phyloP scores from a whole-genome alignment of 371 early-diverging fungal species.

The Lichtheimia ramosa region DNA sequence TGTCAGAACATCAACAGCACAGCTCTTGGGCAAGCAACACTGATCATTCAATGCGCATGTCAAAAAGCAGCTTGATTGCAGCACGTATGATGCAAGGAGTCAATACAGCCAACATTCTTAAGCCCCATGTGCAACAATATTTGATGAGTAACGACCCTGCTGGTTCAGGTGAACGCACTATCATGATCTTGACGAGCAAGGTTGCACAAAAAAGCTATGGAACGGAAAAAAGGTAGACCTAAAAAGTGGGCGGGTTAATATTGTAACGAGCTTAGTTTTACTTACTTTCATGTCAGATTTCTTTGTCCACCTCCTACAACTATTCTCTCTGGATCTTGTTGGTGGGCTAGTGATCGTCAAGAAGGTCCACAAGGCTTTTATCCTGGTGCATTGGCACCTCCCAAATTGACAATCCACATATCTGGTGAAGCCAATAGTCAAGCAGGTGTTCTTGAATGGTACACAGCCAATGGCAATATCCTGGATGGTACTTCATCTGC shows the following conservation, averaged over 20 bases:
- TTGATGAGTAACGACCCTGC: slow-evolving; percentile 39
- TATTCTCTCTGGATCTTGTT: slow-evolving; percentile 60
- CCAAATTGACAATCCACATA: slow-evolving; percentile 32
- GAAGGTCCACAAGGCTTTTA: background rate
- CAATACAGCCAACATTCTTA: slow-evolving; percentile 21
- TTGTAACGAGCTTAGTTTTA: no score
- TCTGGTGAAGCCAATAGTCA: slow-evolving; percentile 35
- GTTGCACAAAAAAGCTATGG: slow-evolving; percentile 81
- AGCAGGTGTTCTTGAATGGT: slow-evolving; percentile 33
- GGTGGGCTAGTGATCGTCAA: slow-evolving; percentile 43
- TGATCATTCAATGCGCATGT: slow-evolving; percentile 5
- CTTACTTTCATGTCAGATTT: slow-evolving; percentile 29
- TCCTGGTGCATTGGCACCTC: slow-evolving; percentile 15
- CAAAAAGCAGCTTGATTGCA: slow-evolving; percentile 21
- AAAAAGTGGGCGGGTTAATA: slow-evolving; percentile 2
- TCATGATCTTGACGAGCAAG: slow-evolving; percentile 70
- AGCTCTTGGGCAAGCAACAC: background rate
- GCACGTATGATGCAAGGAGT: slow-evolving; percentile 32
- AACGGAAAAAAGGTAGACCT: slow-evolving; percentile 64
- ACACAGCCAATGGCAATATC: slow-evolving; percentile 20
- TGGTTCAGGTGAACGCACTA: slow-evolving; percentile 59
- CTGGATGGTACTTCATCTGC: slow-evolving; percentile 19
- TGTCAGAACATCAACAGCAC: background rate
- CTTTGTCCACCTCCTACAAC: slow-evolving; percentile 75
- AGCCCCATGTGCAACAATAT: slow-evolving; percentile 44